These are phyloP conservation scores for Exserohilum turcica DNA, from an alignment of 2,329 filamentous ascomycete species.

Conservation along the genomic window DNA sequence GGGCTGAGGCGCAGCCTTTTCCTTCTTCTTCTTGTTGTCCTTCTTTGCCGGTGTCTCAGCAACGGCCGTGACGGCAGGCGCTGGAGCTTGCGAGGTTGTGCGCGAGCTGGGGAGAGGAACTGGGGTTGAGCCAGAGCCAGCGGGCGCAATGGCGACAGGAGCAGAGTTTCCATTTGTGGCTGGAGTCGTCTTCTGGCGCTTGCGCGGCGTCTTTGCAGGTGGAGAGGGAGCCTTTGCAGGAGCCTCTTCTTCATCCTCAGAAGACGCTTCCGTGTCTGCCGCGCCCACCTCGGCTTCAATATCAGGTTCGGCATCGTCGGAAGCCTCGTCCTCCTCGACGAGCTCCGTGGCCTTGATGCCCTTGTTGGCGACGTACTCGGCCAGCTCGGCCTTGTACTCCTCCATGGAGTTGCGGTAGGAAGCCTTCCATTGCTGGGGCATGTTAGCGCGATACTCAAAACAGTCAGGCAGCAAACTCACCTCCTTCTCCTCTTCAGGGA, in stretches of 20 bases:
- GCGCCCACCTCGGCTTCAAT: constrained; percentile 42
- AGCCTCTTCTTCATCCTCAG: constrained; percentile 40
- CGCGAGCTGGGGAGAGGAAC: constrained; percentile 35
- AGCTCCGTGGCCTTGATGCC: constrained; percentile 50
- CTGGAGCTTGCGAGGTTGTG: constrained; percentile 13
- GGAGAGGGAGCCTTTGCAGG: constrained; percentile 45
- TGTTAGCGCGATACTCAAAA: not conserved
- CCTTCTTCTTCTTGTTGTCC: constrained; percentile 44
- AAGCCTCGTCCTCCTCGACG: constrained; percentile 46
- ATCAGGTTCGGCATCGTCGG: constrained; percentile 29
- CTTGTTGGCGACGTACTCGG: constrained; percentile 60
- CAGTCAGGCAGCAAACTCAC: constrained; percentile 49
- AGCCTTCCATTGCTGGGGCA: constrained; percentile 46
- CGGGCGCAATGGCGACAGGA: constrained; percentile 22
- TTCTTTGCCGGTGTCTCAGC: constrained; percentile 37
- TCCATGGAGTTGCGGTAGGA: constrained; percentile 61
- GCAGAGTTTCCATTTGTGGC: constrained; percentile 31
- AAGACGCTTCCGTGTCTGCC: constrained; percentile 51
- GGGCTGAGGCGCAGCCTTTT: constrained; percentile 31
- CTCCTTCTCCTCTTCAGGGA: constrained; percentile 74
- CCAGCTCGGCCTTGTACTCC: constrained; percentile 61
- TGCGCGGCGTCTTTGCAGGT: constrained; percentile 45
- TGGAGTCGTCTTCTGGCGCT: constrained; percentile 46
- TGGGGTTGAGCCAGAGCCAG: constrained; percentile 24
- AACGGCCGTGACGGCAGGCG: constrained; percentile 16